A percentile compares a stretch with the other conserved stretches of the same genome.
These are phyloP conservation scores for Xylaria bambusicola DNA, from an alignment of 495 filamentous ascomycete genomes.

Conservation along the genomic window DNA sequence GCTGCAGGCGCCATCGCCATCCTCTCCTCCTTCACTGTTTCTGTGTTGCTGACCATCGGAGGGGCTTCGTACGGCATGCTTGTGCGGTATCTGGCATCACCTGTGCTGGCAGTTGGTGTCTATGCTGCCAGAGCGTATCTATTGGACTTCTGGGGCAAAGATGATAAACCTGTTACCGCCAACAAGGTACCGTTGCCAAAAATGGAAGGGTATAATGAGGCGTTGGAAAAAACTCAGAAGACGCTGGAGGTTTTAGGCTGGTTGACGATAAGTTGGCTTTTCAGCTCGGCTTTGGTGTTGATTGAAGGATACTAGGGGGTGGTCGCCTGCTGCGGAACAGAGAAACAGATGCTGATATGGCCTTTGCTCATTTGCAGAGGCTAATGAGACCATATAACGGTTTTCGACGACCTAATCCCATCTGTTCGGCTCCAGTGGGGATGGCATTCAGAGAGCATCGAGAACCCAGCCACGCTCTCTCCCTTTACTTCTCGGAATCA, in stretches of 20 bases:
- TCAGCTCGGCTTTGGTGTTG: constrained; percentile 4
- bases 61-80: constrained; percentile 19
- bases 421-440: too few relatives aligned
- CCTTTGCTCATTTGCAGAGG: too few relatives aligned
- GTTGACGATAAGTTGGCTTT: constrained; percentile 10
- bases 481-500: too few relatives aligned
- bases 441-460: too few relatives aligned
- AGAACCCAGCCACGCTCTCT: too few relatives aligned
- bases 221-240: constrained; percentile 13
- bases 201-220: constrained; percentile 25
- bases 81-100: constrained; percentile 12
- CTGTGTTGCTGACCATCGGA: constrained; percentile 13
- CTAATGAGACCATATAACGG: too few relatives aligned
- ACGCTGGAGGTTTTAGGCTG: constrained; percentile 6
- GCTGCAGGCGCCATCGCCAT: constrained; percentile 31
- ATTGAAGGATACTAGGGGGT: constrained; percentile 5
- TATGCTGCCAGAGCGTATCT: constrained; percentile 19
- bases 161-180: constrained; percentile 1
- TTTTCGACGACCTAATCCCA: too few relatives aligned
- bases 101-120: constrained; percentile 6
- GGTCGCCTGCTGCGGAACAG: too few relatives aligned
- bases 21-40: constrained; percentile 19
- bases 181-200: constrained; percentile 19
- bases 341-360: too few relatives aligned
- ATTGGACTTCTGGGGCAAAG: constrained; percentile 18